phyloP scores from a whole-genome alignment of 2,329 filamentous ascomycete species.

The Neoascochyta sp. region DNA sequence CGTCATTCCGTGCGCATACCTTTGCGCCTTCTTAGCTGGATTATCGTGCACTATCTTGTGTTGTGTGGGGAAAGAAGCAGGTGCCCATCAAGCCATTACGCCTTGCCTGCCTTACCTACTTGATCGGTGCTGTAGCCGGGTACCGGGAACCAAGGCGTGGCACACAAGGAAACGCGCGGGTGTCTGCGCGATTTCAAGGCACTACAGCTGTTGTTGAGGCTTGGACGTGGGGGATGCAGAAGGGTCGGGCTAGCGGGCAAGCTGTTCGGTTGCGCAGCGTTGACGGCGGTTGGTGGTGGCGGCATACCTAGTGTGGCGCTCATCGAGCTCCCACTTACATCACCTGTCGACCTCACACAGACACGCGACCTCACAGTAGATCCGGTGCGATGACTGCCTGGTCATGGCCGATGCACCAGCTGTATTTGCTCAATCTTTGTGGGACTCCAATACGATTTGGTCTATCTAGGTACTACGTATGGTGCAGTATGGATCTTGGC shows the following conservation, averaged over 20 bases:
- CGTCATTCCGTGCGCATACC: slow-evolving; percentile 8
- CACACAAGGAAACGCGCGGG: slow-evolving; percentile 9
- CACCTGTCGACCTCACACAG: too few species aligned
- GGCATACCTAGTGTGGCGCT: slow-evolving; percentile 7
- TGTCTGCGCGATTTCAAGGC: slow-evolving; percentile 19
- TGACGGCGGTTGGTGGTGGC: slow-evolving; percentile 17
- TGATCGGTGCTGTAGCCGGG: too few species aligned
- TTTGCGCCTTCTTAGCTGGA: slow-evolving; percentile 3
- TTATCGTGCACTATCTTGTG: not conserved
- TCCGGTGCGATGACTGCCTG: too few species aligned
- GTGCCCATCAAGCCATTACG: slow-evolving; percentile 16
- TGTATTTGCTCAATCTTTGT: too few species aligned
- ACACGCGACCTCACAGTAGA: too few species aligned
- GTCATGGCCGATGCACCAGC: too few species aligned
- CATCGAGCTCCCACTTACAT: too few species aligned
- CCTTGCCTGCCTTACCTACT: too few species aligned
- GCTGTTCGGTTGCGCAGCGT: slow-evolving; percentile 11
- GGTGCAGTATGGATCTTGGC: slow-evolving; percentile 3
- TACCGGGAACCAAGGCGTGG: too few species aligned
- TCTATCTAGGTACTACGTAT: slow-evolving; percentile 10
- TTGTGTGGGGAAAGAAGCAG: slow-evolving; percentile 9
- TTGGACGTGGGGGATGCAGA: slow-evolving; percentile 23
- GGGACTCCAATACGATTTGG: slow-evolving; percentile 3
- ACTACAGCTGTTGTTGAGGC: slow-evolving; percentile 36
- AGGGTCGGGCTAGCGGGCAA: slow-evolving; percentile 11